A percentile compares a stretch with the other conserved stretches of the same genome.
These are phyloP conservation scores for Helianthus tuberosus DNA, from an alignment of 129 eudicot species.

Conservation along the genomic window DNA sequence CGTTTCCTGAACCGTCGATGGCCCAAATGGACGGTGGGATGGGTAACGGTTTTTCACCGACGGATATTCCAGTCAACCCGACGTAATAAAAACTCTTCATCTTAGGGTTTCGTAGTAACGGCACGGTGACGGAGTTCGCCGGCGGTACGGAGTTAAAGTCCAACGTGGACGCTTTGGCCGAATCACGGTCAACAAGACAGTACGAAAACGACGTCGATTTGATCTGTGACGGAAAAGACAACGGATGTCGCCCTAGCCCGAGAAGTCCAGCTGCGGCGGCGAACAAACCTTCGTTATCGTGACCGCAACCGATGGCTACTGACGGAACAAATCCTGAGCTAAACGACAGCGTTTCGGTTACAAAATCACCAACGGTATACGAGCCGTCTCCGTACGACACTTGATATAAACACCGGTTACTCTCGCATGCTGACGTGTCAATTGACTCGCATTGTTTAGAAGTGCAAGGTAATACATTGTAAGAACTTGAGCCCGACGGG, in stretches of 20 bases:
- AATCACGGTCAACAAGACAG: constrained; percentile 70
- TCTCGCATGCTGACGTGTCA: constrained; percentile 44
- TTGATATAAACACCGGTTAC: constrained; percentile 53
- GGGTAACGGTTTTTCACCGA: constrained; percentile 51
- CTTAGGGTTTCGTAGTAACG: constrained; percentile 43
- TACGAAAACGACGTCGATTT: constrained; percentile 69
- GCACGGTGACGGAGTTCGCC: constrained; percentile 51
- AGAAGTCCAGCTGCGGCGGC: constrained; percentile 51
- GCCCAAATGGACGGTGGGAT: constrained; percentile 46
- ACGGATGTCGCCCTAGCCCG: constrained; percentile 56
- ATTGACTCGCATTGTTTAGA: constrained; percentile 46
- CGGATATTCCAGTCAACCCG: constrained; percentile 58
- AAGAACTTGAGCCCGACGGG: constrained; percentile 51
- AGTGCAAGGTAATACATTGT: constrained; percentile 38
- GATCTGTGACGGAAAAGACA: constrained; percentile 62
- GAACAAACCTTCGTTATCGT: constrained; percentile 68
- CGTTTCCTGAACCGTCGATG: constrained; percentile 47
- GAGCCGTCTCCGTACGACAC: constrained; percentile 89
- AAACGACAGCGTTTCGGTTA: constrained; percentile 68
- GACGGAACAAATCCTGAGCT: constrained; percentile 42
- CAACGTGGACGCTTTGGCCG: constrained; percentile 53
- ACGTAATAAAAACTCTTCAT: constrained; percentile 48
- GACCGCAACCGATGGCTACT: constrained; percentile 77
- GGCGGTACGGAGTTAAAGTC: constrained; percentile 63
- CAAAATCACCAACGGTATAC: constrained; percentile 67